These are phyloP conservation scores for Lagenidium giganteum DNA, from an alignment of 352 stramenopile genomes.

Conservation along the genomic window DNA sequence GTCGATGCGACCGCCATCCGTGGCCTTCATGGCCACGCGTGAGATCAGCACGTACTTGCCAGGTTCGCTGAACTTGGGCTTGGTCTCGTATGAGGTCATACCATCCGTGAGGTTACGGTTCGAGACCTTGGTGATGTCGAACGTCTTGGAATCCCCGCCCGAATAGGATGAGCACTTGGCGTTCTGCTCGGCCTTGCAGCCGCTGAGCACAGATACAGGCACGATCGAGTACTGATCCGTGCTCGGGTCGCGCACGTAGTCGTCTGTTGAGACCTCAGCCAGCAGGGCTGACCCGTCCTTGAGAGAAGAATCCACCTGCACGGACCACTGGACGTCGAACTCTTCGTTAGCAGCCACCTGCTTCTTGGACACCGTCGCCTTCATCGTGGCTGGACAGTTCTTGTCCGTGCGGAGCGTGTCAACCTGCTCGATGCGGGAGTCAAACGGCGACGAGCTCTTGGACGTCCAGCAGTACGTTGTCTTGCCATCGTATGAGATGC, in stretches of 20 bases:
- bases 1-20: slow-evolving; percentile 68
- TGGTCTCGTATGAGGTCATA: slow-evolving; percentile 43
- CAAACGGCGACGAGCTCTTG: slow-evolving; percentile 50
- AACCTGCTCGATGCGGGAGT: slow-evolving; percentile 33
- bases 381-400: slow-evolving; percentile 67
- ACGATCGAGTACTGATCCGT: slow-evolving; percentile 58
- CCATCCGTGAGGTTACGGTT: slow-evolving; percentile 64
- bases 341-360: slow-evolving; percentile 39
- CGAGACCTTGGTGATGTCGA: slow-evolving; percentile 38
- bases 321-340: slow-evolving; percentile 51
- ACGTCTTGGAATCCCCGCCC: slow-evolving; percentile 45
- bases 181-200: slow-evolving; percentile 43
- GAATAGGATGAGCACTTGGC: slow-evolving; percentile 70
- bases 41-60: slow-evolving; percentile 69
- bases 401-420: slow-evolving; percentile 53
- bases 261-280: slow-evolving; percentile 53
- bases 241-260: slow-evolving; percentile 45
- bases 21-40: slow-evolving; percentile 61
- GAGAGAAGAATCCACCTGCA: slow-evolving; percentile 51
- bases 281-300: slow-evolving; percentile 50
- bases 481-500: slow-evolving; percentile 47
- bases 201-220: slow-evolving; percentile 65
- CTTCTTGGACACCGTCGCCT: slow-evolving; percentile 45
- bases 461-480: slow-evolving; percentile 77
- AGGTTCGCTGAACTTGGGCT: slow-evolving; percentile 45